phyloP scores from a whole-genome alignment of 805 yeast genomes.

The Peterozyma toletana region DNA sequence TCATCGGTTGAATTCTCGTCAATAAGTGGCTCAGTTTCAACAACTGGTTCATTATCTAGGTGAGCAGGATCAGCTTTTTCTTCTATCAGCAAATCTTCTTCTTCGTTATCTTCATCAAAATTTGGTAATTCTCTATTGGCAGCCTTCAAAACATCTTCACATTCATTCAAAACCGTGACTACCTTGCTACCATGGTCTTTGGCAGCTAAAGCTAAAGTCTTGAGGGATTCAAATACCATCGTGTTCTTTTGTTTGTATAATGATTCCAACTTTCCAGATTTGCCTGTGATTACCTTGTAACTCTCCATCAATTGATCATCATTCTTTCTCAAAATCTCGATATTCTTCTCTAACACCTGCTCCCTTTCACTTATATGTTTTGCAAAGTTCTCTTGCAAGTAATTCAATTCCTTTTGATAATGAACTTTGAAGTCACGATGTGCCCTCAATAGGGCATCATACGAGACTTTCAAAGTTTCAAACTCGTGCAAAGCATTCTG shows the following conservation, averaged over 20 bases:
- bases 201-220: conserved; percentile 34
- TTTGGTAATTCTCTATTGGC: conserved; percentile 10
- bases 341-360: conserved; percentile 27
- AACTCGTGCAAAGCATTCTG: conserved; percentile 39
- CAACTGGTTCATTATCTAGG: no score
- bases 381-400: conserved; percentile 28
- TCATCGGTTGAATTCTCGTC: no score
- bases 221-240: conserved; percentile 32
- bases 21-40: no score
- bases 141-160: conserved; percentile 34
- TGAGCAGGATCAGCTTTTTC: no score
- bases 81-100: neutral
- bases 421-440: conserved; percentile 45
- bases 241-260: conserved; percentile 41
- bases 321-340: conserved; percentile 29
- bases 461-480: conserved; percentile 49
- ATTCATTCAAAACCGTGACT: conserved; percentile 34
- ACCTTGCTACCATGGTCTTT: conserved; percentile 43
- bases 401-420: conserved; percentile 34
- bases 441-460: conserved; percentile 46
- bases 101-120: neutral
- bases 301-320: conserved; percentile 44
- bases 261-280: conserved; percentile 40
- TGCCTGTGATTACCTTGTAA: conserved; percentile 38
- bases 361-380: conserved; percentile 28